Evolutionary conservation across 768 basidiomycete species (phyloP).

Genomic region (Stropharia rugosoannulata): DNA sequence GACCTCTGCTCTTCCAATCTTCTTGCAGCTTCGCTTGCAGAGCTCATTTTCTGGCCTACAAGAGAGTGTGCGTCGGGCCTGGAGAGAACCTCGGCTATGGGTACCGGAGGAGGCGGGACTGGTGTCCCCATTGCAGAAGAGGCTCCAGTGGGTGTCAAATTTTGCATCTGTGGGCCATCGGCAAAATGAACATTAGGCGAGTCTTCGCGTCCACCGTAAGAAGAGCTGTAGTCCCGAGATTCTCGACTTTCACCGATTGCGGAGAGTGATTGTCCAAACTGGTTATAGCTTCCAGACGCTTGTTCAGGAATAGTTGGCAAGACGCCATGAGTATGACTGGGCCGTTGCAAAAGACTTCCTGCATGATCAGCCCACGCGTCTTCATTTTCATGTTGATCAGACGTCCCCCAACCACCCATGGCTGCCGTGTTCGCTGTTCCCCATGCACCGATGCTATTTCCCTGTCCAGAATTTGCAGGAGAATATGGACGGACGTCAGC

Average conservation of each 20-base stretch:
- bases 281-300: conserved; percentile 15
- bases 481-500: conserved; percentile 7
- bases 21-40: conserved; percentile 29
- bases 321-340: conserved; percentile 14
- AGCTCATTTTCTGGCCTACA: conserved; percentile 16
- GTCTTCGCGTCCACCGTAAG: conserved; percentile 10
- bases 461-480: conserved; percentile 13
- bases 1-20: conserved; percentile 21
- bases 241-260: conserved; percentile 21
- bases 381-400: conserved; percentile 9
- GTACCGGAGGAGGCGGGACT: conserved; percentile 11
- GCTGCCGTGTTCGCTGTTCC: conserved; percentile 11
- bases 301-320: conserved; percentile 23
- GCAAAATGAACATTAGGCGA: conserved; percentile 16
- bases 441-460: conserved; percentile 12
- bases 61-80: conserved; percentile 16
- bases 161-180: conserved; percentile 21
- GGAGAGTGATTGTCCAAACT: conserved; percentile 20
- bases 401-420: conserved; percentile 17
- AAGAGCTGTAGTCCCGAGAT: conserved; percentile 18
- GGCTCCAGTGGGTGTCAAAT: conserved; percentile 23
- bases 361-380: conserved; percentile 19
- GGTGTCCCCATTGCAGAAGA: conserved; percentile 24
- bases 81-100: conserved; percentile 19
- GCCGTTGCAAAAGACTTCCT: conserved; percentile 21